A percentile compares a stretch with the other conserved stretches of the same genome.
phyloP scores from a whole-genome alignment of 2,329 filamentous ascomycete genomes.

The Alternaria novae-zelandiae region DNA sequence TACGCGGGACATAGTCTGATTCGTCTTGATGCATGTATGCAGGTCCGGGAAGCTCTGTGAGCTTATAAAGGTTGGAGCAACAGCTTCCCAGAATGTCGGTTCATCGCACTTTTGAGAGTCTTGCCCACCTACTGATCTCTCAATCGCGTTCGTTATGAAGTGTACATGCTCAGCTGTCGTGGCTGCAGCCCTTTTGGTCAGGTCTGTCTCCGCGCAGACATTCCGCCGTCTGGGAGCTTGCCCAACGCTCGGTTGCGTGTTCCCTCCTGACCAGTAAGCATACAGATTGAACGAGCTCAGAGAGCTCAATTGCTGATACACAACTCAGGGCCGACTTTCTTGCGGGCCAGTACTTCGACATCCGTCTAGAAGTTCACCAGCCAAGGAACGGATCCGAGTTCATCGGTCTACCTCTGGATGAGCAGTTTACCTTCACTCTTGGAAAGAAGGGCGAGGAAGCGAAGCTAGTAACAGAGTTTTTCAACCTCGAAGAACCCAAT shows the following conservation, averaged over 20 bases:
- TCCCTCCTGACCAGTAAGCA: slow-evolving; percentile 64
- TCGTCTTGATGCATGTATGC: slow-evolving; percentile 21
- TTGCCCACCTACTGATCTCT: slow-evolving; percentile 17
- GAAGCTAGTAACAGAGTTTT: slow-evolving; percentile 68
- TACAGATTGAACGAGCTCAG: slow-evolving; percentile 1
- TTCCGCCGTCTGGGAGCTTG: slow-evolving; percentile 63
- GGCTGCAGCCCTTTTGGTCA: slow-evolving; percentile 36
- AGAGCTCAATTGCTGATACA: slow-evolving; percentile 11
- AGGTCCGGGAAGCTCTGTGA: slow-evolving; percentile 29
- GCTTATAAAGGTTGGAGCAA: slow-evolving; percentile 38
- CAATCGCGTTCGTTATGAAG: slow-evolving; percentile 38
- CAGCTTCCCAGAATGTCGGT: slow-evolving; percentile 18
- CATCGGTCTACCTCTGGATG: slow-evolving; percentile 72
- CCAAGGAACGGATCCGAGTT: slow-evolving; percentile 82
- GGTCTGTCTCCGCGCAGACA: slow-evolving; percentile 55
- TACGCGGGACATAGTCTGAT: slow-evolving; percentile 5
- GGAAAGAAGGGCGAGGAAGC: slow-evolving; percentile 65
- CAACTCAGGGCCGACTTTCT: slow-evolving; percentile 73
- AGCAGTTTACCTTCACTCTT: slow-evolving; percentile 77
- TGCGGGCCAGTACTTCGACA: slow-evolving; percentile 82
- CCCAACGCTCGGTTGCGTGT: slow-evolving; percentile 61
- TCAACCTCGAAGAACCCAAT: slow-evolving; percentile 71
- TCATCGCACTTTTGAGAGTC: slow-evolving; percentile 28
- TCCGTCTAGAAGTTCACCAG: slow-evolving; percentile 81
- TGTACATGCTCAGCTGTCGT: slow-evolving; percentile 34